Base-by-base conservation (phyloP, 441 rosid genomes). In the Populus hybrid region DNA sequence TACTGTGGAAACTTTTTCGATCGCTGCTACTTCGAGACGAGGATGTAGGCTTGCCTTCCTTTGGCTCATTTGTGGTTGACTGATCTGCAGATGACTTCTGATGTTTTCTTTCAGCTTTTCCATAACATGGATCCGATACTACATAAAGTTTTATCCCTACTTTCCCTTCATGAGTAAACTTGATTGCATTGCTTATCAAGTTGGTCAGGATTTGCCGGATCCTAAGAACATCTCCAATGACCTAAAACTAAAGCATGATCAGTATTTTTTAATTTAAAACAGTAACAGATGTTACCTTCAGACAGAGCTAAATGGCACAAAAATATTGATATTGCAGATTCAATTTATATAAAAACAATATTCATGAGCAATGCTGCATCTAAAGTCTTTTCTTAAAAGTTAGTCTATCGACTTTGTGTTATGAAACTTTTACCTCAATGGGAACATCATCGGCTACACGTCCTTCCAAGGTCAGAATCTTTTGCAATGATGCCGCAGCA, bases 171-270 rank as follows among this genome's bases (percentile, higher is more conserved):
- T 89, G 99, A 11, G 98, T 96, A 74, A 96, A 96, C 83, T 96
- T 96, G 81, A 94, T 89, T 2, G 98, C 99, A 72, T 96, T 96
- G 88, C 98, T 96, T 82, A 94, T 90, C 89, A 96, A 86, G 84
- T 96, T 96, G 83, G 99, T 93, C 80, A 94, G 98, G 69, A 96
- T 94, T 83, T 94, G 98, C 59, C 98, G 84, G 73, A 96, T 93
- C 82, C 99, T 86, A 72, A 96, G 86, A 80, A 96, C 99, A 86
- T 96, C 99, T 81, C 99, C 99, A 73, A 90, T 83, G 10, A 96
- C 95, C 99, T 95, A 87, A 85, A 77, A 79, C 76, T 18, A 34
- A 74, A 28, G 68, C 36, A 76, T 57, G 9, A 67, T 12, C 12
- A 8, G 63, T 26, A 38, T 35, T 20, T 23, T 8, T 11, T 1